These are phyloP conservation scores for Capsella rubella DNA, from an alignment of 441 rosid genomes.

Conservation along the genomic window DNA sequence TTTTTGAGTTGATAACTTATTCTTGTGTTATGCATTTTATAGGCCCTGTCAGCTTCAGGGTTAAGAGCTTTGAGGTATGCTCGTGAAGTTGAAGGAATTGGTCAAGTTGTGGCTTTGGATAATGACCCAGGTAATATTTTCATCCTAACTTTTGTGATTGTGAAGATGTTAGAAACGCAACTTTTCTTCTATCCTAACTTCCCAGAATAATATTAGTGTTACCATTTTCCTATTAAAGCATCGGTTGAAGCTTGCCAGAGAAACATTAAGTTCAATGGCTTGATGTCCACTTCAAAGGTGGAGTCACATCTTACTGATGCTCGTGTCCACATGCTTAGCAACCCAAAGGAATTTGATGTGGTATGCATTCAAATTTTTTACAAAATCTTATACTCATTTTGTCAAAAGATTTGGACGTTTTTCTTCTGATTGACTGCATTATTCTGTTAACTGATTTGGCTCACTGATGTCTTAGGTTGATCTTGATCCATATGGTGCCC, in stretches of 20 bases:
- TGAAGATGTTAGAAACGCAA: background rate
- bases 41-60: slow-evolving; percentile 98
- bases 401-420: background rate
- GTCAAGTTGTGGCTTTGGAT: slow-evolving; percentile 94
- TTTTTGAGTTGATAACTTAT: slow-evolving; percentile 9
- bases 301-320: slow-evolving; percentile 95
- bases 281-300: slow-evolving; percentile 82
- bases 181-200: slow-evolving; percentile 13
- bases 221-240: slow-evolving; percentile 48
- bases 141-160: background rate
- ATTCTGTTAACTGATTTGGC: slow-evolving; percentile 23
- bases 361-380: slow-evolving; percentile 50
- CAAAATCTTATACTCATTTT: background rate
- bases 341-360: slow-evolving; percentile 95
- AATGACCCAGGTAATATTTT: slow-evolving; percentile 76
- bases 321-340: slow-evolving; percentile 92
- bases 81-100: slow-evolving; percentile 87
- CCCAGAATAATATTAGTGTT: slow-evolving; percentile 9
- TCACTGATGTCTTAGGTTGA: slow-evolving; percentile 73
- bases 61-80: slow-evolving; percentile 93
- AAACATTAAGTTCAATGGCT: slow-evolving; percentile 92
- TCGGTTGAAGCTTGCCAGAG: slow-evolving; percentile 93
- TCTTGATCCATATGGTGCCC: slow-evolving; percentile 99
- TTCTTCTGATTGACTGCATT: background rate
- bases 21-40: slow-evolving; percentile 34